These are phyloP conservation scores for Trypanosoma cruzi DNA, from an alignment of 208 protist species.

Conservation along the genomic window DNA sequence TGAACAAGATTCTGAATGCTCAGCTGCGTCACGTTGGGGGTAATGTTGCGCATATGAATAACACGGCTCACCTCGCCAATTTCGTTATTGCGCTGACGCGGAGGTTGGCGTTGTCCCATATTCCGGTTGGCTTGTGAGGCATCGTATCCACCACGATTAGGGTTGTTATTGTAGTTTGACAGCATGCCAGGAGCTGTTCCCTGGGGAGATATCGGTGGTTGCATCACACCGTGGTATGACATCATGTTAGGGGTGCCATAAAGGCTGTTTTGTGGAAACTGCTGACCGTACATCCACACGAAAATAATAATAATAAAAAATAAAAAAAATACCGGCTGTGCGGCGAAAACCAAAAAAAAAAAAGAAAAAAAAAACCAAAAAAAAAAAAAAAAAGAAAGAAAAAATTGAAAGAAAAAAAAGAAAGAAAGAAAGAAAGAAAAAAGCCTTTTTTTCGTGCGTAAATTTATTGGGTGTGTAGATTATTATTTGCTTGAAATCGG, in stretches of 20 bases:
- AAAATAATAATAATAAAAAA: no score
- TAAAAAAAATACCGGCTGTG: constrained; percentile 19
- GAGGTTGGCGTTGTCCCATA: constrained; percentile 21
- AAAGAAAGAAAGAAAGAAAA: constrained; percentile 16
- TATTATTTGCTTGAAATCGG: not conserved
- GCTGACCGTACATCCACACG: constrained; percentile 73
- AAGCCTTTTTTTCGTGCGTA: not conserved
- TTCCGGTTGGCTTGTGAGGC: constrained; percentile 18
- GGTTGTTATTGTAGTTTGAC: constrained; percentile 44
- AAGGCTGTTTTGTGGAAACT: constrained; percentile 62
- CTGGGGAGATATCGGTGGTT: constrained; percentile 24
- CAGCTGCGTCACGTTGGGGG: constrained; percentile 89
- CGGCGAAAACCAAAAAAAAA: constrained; percentile 8
- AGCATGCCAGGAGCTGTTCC: constrained; percentile 44
- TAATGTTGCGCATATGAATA: constrained; percentile 92
- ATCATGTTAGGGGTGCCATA: constrained; percentile 79
- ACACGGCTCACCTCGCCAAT: constrained; percentile 85
- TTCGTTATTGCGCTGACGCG: constrained; percentile 78
- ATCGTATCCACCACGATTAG: constrained; percentile 39
- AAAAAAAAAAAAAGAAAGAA: constrained; percentile 23
- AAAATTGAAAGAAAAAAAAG: constrained; percentile 14
- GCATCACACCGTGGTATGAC: constrained; percentile 50
- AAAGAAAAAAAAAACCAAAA: constrained; percentile 13
- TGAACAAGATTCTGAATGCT: constrained; percentile 86
- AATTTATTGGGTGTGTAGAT: constrained; percentile 2